Conservation (phyloP, 2,329 filamentous ascomycete species). For the Xylaria sp. region DNA sequence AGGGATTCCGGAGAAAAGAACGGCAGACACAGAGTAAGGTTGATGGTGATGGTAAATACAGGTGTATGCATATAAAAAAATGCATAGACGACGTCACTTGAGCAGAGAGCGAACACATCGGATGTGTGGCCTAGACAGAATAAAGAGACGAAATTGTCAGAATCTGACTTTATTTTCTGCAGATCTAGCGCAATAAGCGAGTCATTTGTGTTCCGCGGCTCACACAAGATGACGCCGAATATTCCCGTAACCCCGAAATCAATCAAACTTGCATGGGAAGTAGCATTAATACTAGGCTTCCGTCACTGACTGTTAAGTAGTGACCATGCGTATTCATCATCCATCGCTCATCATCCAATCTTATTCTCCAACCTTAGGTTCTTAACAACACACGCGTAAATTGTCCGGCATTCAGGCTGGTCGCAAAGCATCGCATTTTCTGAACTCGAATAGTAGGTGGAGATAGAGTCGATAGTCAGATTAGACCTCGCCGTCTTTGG, state of each 20-base stretch:
- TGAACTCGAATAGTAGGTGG: neutral
- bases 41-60: no score
- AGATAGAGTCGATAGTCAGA: neutral
- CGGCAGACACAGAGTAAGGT: no score
- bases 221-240: conserved; percentile 1
- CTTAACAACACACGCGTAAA: neutral
- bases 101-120: no score
- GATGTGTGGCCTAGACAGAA: neutral
- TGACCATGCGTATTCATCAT: neutral
- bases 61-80: neutral
- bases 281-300: neutral
- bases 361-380: neutral
- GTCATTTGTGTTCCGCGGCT: neutral
- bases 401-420: neutral
- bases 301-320: conserved; percentile 1
- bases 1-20: no score
- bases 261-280: conserved; percentile 18
- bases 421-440: neutral
- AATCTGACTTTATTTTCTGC: neutral
- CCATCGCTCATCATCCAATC: neutral
- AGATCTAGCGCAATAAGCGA: neutral
- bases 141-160: neutral
- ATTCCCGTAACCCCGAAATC: conserved; percentile 17
- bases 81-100: no score
- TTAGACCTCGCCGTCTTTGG: conserved; percentile 11